Base-by-base conservation (phyloP, 768 basidiomycete species). In the Phlegmacium glaucopus region DNA sequence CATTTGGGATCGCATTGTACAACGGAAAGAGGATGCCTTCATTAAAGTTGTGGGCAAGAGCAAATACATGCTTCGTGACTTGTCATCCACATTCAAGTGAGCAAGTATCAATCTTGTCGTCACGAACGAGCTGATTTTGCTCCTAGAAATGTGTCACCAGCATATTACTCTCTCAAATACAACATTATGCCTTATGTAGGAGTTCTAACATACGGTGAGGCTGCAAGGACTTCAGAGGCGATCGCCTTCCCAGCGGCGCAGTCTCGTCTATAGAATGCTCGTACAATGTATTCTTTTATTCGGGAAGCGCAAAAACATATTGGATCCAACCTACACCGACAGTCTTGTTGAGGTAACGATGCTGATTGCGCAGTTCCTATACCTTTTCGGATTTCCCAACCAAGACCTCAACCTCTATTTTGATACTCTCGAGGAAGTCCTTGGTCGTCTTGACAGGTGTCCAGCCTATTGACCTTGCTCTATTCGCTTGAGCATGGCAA, bases 131-230 rank as follows among this genome's bases (percentile, higher is more conserved):
- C 15, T 48, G 11, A 51, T 26, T 27, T 42, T 22, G 42, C 34
- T 32, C 17, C 40, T 57, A 92, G 90, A 60, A 76, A 82, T 58
- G 76, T 78, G 26, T 68, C 77, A 11, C 72, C 85, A 12, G 82
- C 85, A 6, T 70, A 80, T 49, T 94, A 89, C 62, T 71, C 78
- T 1, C 75, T 95, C 22, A 88, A 86, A 58, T 95, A 94, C 68
- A 92, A 94, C 59, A 61, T 92, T 27, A 94, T 94, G 90, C 93
- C 93, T 6, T 84, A 87, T 59, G 88, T 94, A 15, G 93, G 93
- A 15, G 55, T 82, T 37, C 75, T 94, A 40, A 83, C 78, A 3
- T 87, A 85, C 42, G 92, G 90, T 18, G 86, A 90, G 62, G 90
- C 82, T 22, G 74, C 68, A 35, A 69, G 64, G 54, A 72, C 74